Percentiles rank a stretch among this genome's conserved stretches.
These are phyloP conservation scores for Apophysomyces sp. DNA, from an alignment of 371 early-diverging fungal genomes.

Conservation along the genomic window DNA sequence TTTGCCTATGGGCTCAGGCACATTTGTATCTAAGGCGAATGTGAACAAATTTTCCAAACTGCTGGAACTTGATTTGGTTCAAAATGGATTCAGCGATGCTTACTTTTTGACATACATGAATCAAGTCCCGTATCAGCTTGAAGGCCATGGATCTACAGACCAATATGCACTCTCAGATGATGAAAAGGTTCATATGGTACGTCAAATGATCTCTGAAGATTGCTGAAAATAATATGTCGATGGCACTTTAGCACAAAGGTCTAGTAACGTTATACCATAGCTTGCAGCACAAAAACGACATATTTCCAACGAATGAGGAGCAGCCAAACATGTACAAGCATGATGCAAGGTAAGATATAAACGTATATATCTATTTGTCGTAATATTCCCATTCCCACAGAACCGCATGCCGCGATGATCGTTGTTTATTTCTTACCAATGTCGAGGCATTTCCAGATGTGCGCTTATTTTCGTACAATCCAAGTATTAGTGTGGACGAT, in stretches of 20 bases:
- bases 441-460: constrained; percentile 50
- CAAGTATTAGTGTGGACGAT: constrained; percentile 44
- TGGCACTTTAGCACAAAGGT: constrained; percentile 34
- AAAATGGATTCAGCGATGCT: constrained; percentile 56
- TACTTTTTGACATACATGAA: constrained; percentile 61
- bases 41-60: constrained; percentile 51
- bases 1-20: constrained; percentile 54
- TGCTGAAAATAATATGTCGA: constrained; percentile 2
- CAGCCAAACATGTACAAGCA: constrained; percentile 41
- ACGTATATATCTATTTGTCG: not conserved
- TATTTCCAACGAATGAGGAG: constrained; percentile 34
- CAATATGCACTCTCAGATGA: constrained; percentile 17
- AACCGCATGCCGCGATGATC: constrained; percentile 49
- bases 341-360: constrained; percentile 24
- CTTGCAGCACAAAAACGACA: constrained; percentile 23
- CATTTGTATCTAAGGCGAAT: constrained; percentile 52
- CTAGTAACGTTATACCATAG: constrained; percentile 39
- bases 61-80: constrained; percentile 49
- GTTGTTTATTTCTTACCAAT: constrained; percentile 60
- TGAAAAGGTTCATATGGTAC: constrained; percentile 40
- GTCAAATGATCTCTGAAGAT: not conserved
- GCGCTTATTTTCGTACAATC: constrained; percentile 48
- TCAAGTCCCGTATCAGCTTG: constrained; percentile 58
- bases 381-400: not conserved
- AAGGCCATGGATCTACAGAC: constrained; percentile 25